Percentiles rank a stretch among this genome's conserved stretches.
Conservation (phyloP, 2,329 filamentous ascomycete species). For the Arthrobotrys musiformis region DNA sequence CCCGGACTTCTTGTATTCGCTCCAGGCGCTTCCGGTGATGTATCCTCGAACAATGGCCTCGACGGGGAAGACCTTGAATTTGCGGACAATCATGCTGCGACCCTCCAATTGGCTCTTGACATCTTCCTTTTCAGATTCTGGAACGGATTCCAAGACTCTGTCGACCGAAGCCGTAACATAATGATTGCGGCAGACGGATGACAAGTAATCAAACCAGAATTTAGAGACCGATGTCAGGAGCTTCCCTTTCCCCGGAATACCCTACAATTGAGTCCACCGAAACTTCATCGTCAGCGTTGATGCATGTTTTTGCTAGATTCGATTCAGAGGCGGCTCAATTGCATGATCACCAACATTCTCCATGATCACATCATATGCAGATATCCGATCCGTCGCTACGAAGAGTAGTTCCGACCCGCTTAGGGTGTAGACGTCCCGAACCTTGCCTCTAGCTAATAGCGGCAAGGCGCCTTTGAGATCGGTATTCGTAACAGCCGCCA, state of each 20-base stretch:
- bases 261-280: conserved; percentile 64
- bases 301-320: conserved; percentile 55
- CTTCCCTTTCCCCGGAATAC: conserved; percentile 74
- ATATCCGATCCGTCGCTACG: conserved; percentile 88
- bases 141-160: conserved; percentile 31
- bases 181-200: conserved; percentile 69
- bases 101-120: conserved; percentile 69
- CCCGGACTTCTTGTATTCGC: conserved; percentile 76
- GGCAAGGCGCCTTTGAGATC: conserved; percentile 65
- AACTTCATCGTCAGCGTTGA: conserved; percentile 59
- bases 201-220: conserved; percentile 75
- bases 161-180: conserved; percentile 72
- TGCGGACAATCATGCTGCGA: conserved; percentile 81
- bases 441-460: conserved; percentile 74
- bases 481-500: conserved; percentile 63
- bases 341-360: conserved; percentile 73
- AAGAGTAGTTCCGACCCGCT: conserved; percentile 79
- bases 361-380: conserved; percentile 93
- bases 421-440: conserved; percentile 81
- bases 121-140: conserved; percentile 61
- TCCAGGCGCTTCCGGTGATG: conserved; percentile 85
- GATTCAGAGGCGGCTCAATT: conserved; percentile 66
- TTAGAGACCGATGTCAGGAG: conserved; percentile 75
- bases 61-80: conserved; percentile 78
- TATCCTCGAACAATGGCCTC: conserved; percentile 91